A percentile compares a stretch with the other conserved stretches of the same genome.
phyloP scores from a whole-genome alignment of 768 basidiomycete species.

The Lactifluus pinguis region DNA sequence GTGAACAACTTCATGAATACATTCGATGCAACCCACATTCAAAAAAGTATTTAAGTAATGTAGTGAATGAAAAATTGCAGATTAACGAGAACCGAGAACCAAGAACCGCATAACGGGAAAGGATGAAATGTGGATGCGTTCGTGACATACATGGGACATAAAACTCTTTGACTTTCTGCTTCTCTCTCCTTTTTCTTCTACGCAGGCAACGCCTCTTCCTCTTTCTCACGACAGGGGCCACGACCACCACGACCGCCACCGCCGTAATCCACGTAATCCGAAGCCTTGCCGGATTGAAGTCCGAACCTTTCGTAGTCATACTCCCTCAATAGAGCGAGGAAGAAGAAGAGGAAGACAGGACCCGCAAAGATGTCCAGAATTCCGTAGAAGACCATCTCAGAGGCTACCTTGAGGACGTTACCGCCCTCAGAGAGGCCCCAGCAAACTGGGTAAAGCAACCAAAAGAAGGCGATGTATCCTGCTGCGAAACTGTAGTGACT shows the following conservation, averaged over 20 bases:
- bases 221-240: not conserved
- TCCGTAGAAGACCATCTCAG: conserved; percentile 51
- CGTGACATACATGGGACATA: too few relatives aligned
- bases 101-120: too few relatives aligned
- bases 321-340: conserved; percentile 22
- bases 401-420: conserved; percentile 39
- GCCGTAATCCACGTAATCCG: not conserved
- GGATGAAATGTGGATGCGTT: too few relatives aligned
- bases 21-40: too few relatives aligned
- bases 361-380: conserved; percentile 36
- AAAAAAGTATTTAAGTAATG: too few relatives aligned
- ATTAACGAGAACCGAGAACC: too few relatives aligned
- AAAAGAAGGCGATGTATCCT: conserved; percentile 35
- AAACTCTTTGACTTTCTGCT: too few relatives aligned
- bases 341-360: conserved; percentile 29
- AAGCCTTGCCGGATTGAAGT: conserved; percentile 24
- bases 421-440: conserved; percentile 51
- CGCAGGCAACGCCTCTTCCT: not conserved
- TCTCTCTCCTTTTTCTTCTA: not conserved
- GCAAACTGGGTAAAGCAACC: conserved; percentile 46
- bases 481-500: not conserved
- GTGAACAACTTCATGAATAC: too few relatives aligned
- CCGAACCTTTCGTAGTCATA: conserved; percentile 27
- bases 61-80: too few relatives aligned
- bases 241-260: too few relatives aligned